Evolutionary conservation across 495 filamentous ascomycete species (phyloP).

Genomic region (Penicillium roqueforti): DNA sequence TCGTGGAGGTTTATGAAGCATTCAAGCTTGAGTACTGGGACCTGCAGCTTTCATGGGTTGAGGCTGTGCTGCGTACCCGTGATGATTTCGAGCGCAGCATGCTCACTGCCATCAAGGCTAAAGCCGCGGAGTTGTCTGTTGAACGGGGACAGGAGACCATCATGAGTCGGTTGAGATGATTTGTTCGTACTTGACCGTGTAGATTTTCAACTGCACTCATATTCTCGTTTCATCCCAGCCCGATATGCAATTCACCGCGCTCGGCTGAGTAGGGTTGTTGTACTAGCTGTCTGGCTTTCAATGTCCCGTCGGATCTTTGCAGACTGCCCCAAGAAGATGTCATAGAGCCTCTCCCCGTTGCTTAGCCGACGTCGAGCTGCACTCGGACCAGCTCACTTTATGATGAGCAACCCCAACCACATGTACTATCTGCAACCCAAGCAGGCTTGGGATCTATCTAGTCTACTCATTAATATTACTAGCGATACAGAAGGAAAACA

Average conservation of each 20-base stretch:
- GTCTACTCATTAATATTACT: conserved; percentile 3
- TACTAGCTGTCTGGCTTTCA: neutral
- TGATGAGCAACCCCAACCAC: neutral
- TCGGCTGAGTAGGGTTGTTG: neutral
- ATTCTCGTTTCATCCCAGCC: neutral
- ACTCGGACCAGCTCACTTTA: neutral
- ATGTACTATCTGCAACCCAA: conserved; percentile 11
- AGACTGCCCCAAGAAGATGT: neutral
- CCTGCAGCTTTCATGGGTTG: conserved; percentile 92
- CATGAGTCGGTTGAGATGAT: conserved; percentile 81
- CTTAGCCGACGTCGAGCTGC: too few species aligned
- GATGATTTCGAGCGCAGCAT: conserved; percentile 93
- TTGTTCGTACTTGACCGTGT: neutral
- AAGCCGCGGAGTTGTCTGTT: conserved; percentile 77
- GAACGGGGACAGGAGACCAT: conserved; percentile 78
- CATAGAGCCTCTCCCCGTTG: neutral
- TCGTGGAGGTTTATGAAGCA: conserved; percentile 72
- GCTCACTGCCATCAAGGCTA: conserved; percentile 80
- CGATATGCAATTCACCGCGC: neutral
- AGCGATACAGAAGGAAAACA: conserved; percentile 2
- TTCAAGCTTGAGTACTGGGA: conserved; percentile 93
- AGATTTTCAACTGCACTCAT: too few species aligned
- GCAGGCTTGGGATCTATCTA: conserved; percentile 25
- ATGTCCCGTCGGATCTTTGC: neutral
- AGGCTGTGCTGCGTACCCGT: conserved; percentile 76